Base-by-base conservation (phyloP, 1,284 basidiomycete species). In the Chalciporus sp. region DNA sequence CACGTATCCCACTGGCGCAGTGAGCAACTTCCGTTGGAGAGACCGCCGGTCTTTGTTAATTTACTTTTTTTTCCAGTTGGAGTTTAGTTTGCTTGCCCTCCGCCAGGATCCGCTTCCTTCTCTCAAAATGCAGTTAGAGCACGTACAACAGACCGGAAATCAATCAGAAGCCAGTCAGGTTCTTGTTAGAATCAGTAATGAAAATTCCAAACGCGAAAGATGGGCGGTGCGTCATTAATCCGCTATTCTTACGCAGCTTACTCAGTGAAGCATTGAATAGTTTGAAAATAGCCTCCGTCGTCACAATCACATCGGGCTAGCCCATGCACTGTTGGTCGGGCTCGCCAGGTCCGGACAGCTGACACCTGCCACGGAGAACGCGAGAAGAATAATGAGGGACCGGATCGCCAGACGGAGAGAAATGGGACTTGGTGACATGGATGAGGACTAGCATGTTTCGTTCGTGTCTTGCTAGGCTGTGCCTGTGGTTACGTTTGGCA, bases 61-160 rank as follows among this genome's bases (percentile, higher is more conserved):
- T 50, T 55, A 55, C 40, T 51, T 49, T 37, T 44, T n/a, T 40
- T 28, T 47, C 54, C 55, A 94, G 91, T 77, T 96, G 57, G 91
- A 95, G 71, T 97, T 97, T 78, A 95, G 90, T 72, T 82, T 97
- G 37, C 83, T 95, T 46, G 92, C 92, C 7, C 76, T 97, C 40
- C 85, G 88, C 55, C 85, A 90, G 51, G 91, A 93, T 65, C 88
- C 90, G 17, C 65, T 94, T 17, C 88, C 90, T 17, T 66, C 72
- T 7, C 76, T 95, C 26, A 79, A 86, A 66, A 68, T 75, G 23
- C 82, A 86, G 56, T 69, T 94, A 26, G 71, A 75, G 49, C 65
- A 61, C 59, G 72, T 66, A 61, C 85, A 76, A 69, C 73, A 72
- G 16, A 58, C 79, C 49, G 79, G 80, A 8, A 72, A 78, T 35